Evolutionary conservation across 1,139 yeast species (phyloP).

Genomic region (Zygosaccharomyces sapae): DNA sequence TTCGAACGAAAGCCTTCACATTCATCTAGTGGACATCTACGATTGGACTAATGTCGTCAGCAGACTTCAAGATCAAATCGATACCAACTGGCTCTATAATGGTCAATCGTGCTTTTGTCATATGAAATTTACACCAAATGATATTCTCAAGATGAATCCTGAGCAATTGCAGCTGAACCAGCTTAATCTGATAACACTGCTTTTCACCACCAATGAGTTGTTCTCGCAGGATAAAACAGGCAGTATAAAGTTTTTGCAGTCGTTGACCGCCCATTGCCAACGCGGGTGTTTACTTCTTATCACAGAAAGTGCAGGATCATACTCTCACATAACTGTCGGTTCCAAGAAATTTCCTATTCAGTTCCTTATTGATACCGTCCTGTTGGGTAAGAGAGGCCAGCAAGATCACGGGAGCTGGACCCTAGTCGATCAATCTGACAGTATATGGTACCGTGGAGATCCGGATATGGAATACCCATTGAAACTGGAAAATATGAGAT

Average conservation of each 20-base stretch:
- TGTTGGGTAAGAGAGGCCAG: constrained; percentile 53
- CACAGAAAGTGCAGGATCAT: constrained; percentile 87
- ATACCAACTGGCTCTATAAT: constrained; percentile 49
- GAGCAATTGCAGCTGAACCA: constrained; percentile 27
- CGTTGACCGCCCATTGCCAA: constrained; percentile 45
- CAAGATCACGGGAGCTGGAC: constrained; percentile 57
- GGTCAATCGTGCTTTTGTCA: constrained; percentile 36
- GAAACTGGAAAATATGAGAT: constrained; percentile 82
- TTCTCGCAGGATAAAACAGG: constrained; percentile 64
- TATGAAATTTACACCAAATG: constrained; percentile 49
- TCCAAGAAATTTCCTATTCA: constrained; percentile 76
- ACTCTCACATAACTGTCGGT: constrained; percentile 75
- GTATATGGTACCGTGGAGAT: constrained; percentile 73
- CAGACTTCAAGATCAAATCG: constrained; percentile 43
- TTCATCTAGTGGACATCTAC: constrained; percentile 69
- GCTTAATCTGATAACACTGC: constrained; percentile 53
- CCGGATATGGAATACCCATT: constrained; percentile 57
- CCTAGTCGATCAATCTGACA: constrained; percentile 59
- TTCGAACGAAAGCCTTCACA: constrained; percentile 30
- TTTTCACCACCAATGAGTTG: constrained; percentile 84
- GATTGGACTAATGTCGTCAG: constrained; percentile 61
- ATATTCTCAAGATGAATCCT: constrained; percentile 41
- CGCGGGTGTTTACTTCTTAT: constrained; percentile 59
- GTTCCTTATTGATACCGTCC: constrained; percentile 67
- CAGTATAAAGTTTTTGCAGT: constrained; percentile 58